Evolutionary conservation across 2,329 filamentous ascomycete species (phyloP), one percentile per base, ranked within the genome.

Genomic region (Fusarium pseudoanthophilum): DNA sequence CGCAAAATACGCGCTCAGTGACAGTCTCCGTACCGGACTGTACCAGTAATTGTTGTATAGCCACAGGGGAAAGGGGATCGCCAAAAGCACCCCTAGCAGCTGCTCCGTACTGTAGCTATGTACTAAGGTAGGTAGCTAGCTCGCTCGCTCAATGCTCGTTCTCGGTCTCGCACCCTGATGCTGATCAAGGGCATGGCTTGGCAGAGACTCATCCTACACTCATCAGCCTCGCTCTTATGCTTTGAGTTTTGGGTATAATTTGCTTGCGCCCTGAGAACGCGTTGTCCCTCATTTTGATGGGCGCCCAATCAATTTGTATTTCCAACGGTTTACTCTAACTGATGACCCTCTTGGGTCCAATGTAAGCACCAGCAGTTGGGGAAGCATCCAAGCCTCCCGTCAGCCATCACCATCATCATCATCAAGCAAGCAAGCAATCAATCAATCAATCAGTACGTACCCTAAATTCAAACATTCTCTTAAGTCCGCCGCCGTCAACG

Each of bases 191-290:
- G 32, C 36, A 34, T 51, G 43, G 43, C 45, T 34, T 65, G 49
- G 61, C 48, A 43, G 37, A 48, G 39, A 46, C 64, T 69, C 56
- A 53, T 39, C 51, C 37, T 24, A 58, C 49, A 53, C 67, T 64
- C 58, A 64, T 65, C 64, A 74, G 72, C 67, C 70, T 70, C 67
- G 64, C n/a, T 46, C 45, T 36, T 36, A 37, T 53, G 51, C 51
- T 65, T 69, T 42, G 42, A 32, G 51, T 57, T 69, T 69, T 46
- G 28, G 28, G 26, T 46, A 52, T 40, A 69, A 62, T 68, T 46
- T 69, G 51, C 65, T 53, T 73, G 71, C 71, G 71, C 71, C 71
- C 60, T 73, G 66, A 73, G 63, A 67, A 73, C 64, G 55, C 67
- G 61, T 58, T 60, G 53, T 49, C 52, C 39, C 34, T 69, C 65